These are phyloP conservation scores for Puccinia triticina DNA, from an alignment of 1,284 basidiomycete species.

Conservation along the genomic window DNA sequence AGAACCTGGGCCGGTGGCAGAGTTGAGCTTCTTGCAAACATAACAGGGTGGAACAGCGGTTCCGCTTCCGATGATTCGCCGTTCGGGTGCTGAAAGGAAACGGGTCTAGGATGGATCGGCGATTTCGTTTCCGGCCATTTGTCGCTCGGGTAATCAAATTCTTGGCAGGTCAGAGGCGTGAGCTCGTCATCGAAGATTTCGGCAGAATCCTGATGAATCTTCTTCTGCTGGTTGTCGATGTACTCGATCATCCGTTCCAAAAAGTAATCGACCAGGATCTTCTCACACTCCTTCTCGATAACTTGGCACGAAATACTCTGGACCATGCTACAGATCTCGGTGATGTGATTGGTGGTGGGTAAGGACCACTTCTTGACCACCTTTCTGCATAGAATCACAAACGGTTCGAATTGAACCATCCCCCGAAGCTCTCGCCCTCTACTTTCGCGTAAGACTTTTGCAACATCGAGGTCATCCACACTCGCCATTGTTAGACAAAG, in stretches of 20 bases:
- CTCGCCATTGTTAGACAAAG: not conserved
- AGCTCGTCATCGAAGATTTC: slow-evolving; percentile 20
- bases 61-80: too few species aligned
- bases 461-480: not conserved
- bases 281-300: not conserved
- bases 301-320: not conserved
- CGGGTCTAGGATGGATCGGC: too few species aligned
- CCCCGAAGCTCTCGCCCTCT: slow-evolving; percentile 12
- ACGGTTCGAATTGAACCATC: slow-evolving; percentile 16
- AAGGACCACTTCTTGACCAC: slow-evolving; percentile 3
- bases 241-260: slow-evolving; percentile 20
- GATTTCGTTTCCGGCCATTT: too few species aligned
- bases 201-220: slow-evolving; percentile 7
- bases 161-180: slow-evolving; percentile 16
- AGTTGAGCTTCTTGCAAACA: too few species aligned
- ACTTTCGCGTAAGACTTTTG: not conserved
- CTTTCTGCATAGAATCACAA: slow-evolving; percentile 22
- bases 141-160: not conserved
- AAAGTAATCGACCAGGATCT: slow-evolving; percentile 16
- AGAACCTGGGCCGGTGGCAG: too few species aligned
- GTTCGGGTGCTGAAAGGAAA: too few species aligned
- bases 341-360: slow-evolving; percentile 22
- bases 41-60: too few species aligned
- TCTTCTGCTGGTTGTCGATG: not conserved
- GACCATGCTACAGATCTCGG: not conserved